Base-by-base conservation (phyloP, 805 yeast species). In the Starmerella scarabaei region DNA sequence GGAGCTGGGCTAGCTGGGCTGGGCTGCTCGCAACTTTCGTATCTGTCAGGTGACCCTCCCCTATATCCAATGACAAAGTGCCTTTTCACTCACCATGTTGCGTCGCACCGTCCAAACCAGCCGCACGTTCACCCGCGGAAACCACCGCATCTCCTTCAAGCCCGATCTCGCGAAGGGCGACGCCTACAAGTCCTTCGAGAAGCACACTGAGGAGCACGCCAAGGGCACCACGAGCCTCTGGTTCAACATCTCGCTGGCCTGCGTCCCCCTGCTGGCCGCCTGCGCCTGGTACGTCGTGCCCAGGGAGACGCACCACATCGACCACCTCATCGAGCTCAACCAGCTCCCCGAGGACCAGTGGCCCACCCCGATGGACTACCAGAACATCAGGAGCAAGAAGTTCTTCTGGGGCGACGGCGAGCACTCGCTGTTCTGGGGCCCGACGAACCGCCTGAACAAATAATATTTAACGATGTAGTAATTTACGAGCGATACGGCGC, bases 371-470 rank as follows among this genome's bases (percentile, higher is more conserved):
- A 82, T 82, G 69, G 86, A 77, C 55, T 91, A 75, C 75, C 86
- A 80, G 72, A 91, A 91, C 73, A 63, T 85, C 55, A 83, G 97
- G 75, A 61, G 63, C 60, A 78, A 75, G 63, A 77, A 80, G 45
- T 88, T 74, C 74, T 88, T 85, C 79, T 91, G 97, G 97, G 98
- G 98, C 60, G 88, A 91, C 61, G 97, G 98, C 62, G 94, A 86
- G 72, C 77, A 82, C 74, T 84, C 97, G 48, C 68, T 80, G 60
- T 91, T 91, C 80, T 91, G 98, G 98, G 84, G 84, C 71, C 80
- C 75, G 56, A 73, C 81, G 60, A 88, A 88, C 81, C 83, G 94
- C 73, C 82, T 82, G 70, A 48, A 37, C 40, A 31, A 35, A 33
- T 43, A 43, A 19, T 46, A 50, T 11, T 7, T 23, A 23, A 23